These are phyloP conservation scores for Rhynchosporium graminicola DNA, from an alignment of 2,329 filamentous ascomycete species.

Conservation along the genomic window DNA sequence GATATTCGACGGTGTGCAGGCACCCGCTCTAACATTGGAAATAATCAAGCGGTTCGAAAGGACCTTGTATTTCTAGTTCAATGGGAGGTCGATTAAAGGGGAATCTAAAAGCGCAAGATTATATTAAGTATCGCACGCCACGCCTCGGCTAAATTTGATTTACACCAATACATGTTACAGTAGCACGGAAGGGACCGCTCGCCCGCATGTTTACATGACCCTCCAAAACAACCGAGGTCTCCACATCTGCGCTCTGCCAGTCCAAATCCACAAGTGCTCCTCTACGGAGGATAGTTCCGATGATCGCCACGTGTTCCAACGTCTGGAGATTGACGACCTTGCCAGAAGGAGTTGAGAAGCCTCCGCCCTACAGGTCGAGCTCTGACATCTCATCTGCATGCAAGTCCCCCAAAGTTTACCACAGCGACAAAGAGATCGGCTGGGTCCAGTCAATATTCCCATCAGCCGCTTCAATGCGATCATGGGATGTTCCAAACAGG, in stretches of 20 bases:
- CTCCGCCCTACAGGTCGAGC: neutral
- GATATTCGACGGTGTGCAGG: too few species aligned
- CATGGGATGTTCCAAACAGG: neutral
- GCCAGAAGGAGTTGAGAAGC: neutral
- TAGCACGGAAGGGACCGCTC: neutral
- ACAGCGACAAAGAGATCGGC: neutral
- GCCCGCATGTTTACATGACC: neutral
- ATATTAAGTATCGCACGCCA: neutral
- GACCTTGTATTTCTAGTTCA: too few species aligned
- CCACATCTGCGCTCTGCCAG: neutral
- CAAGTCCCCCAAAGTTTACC: neutral
- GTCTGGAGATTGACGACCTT: neutral
- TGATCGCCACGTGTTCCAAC: neutral
- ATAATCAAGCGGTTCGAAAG: too few species aligned
- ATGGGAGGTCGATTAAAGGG: too few species aligned
- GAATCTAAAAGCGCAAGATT: too few species aligned
- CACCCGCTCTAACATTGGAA: too few species aligned
- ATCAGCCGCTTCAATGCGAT: neutral
- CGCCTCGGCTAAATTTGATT: constrained; percentile 7
- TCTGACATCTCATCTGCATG: neutral
- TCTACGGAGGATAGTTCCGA: too few species aligned
- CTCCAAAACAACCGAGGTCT: neutral
- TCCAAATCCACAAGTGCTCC: neutral
- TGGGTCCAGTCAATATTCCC: neutral
- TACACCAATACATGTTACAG: neutral